A percentile compares a stretch with the other conserved stretches of the same genome.
These are phyloP conservation scores for Coprinopsis sp. DNA, from an alignment of 768 basidiomycete genomes.

Conservation along the genomic window DNA sequence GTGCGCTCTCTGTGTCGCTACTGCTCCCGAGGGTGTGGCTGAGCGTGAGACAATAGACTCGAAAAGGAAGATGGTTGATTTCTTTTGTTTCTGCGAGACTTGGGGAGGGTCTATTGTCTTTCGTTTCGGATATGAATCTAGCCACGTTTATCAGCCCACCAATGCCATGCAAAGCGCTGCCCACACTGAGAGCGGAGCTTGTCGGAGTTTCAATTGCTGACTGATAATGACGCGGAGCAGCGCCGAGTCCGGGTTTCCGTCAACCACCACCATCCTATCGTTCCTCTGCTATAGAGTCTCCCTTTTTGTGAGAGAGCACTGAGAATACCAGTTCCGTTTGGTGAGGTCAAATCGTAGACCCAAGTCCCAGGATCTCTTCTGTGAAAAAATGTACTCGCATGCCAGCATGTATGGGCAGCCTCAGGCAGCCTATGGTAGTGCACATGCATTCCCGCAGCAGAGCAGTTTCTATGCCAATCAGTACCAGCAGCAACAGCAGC, in stretches of 20 bases:
- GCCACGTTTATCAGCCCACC: no score
- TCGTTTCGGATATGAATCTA: no score
- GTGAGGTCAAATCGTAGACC: slow-evolving; percentile 3
- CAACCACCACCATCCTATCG: slow-evolving; percentile 19
- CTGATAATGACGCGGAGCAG: slow-evolving; percentile 8
- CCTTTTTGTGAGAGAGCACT: slow-evolving; percentile 4
- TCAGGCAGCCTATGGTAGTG: slow-evolving; percentile 38
- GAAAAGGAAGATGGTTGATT: no score
- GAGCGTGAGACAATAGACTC: neutral
- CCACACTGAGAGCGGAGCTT: no score
- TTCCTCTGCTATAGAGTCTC: slow-evolving; percentile 1
- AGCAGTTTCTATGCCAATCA: slow-evolving; percentile 34
- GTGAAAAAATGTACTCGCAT: slow-evolving; percentile 8
- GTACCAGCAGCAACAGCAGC: slow-evolving; percentile 36
- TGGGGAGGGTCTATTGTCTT: no score
- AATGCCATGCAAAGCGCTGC: no score
- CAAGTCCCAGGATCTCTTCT: slow-evolving; percentile 28
- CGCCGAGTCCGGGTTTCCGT: slow-evolving; percentile 8
- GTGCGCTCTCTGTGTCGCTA: neutral
- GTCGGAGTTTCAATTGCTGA: slow-evolving; percentile 14
- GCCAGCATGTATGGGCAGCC: slow-evolving; percentile 45
- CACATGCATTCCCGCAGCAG: slow-evolving; percentile 43
- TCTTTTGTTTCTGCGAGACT: no score
- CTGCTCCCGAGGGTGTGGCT: neutral
- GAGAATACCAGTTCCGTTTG: neutral